Base-by-base conservation (phyloP, 345 rosid genomes). In the Lenwebbia sp. region DNA sequence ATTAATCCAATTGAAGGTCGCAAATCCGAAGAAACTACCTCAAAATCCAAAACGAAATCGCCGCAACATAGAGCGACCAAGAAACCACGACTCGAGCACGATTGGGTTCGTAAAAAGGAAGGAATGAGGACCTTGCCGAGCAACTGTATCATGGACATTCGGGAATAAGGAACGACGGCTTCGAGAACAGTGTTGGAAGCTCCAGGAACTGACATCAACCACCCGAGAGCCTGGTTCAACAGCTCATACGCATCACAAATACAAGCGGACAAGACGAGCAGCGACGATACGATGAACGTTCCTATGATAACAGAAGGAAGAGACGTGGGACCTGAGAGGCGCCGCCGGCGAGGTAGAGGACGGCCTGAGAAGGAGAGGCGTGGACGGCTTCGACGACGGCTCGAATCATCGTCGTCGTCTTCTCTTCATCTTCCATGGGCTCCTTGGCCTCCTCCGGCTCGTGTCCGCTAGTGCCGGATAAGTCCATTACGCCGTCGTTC, bases 171-270 rank as follows among this genome's bases (percentile, higher is more conserved):
- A 33, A 96, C 92, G 78, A 95, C 90, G 7, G 94, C 92, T 92
- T 97, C 99, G 5, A 97, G 97, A 54, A 97, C 93, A 23, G 99
- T 96, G 85, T 87, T 94, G 51, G 98, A 85, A 86, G 99, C 98
- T 90, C 99, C 99, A 10, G 99, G 98, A 6, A 97, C 93, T 2
- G 99, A 90, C 89, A 92, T 90, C 90, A 97, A 89, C 94, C 92
- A 91, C 25, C 98, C 98, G 55, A 96, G 84, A 50, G 94, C 95
- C 98, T 95, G 91, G 40, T 54, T 41, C 26, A 23, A 40, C 14
- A 65, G 44, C 50, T 0, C 53, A 83, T 13, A 10, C 47, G 37
- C 23, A 40, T 65, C 76, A 65, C 13, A 2, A 17, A 65, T 65
- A 23, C 76, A 65, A 25, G 0, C 76, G 76, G 76, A 65, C 76